Base-by-base conservation (phyloP, 495 filamentous ascomycete genomes). In the Podospora pseudocomata region DNA sequence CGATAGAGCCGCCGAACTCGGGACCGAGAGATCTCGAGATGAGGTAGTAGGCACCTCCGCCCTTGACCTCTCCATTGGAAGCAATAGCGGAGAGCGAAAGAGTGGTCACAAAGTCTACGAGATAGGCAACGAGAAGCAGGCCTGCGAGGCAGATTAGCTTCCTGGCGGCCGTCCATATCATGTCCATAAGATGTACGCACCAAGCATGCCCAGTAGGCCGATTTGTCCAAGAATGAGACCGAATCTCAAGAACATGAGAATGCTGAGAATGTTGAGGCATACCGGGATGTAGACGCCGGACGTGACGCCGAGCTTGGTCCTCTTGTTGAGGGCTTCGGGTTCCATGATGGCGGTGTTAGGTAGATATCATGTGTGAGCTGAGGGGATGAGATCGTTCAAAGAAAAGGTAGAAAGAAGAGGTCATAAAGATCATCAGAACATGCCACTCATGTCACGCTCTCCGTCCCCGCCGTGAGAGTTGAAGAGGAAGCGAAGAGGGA, bases 1-100 rank as follows among this genome's bases (percentile, higher is more conserved):
- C 92, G 63, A 96, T 96, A 4, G 90, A 92, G n/a, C 92, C 92
- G 34, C 92, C 92, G 74, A 96, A 96, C 70, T 96, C 92, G 15
- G 92, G 92, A 4, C 92, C 92, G 20, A 96, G 79, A 39, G 91
- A 93, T 64, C 92, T 87, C 16, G 92, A 96, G 63, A 96, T 96
- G 65, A 96, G 79, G 70, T 94, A 96, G 74, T 96, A 96, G 30
- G 92, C 92, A 57, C 92, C 92, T 16, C 92, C 92, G 39, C 92
- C 92, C 67, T 92, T 88, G 67, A 96, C 92, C 54, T 92, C 94
- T 28, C 92, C 92, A 79, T 96, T 96, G 16, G 91, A 92, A 32
- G 92, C 93, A 75, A 96, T 94, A 23, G 92, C 92, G 18, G 92
- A 94, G 20, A 96, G 84, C 5, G 91, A 94, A 75, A 96, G 87